These are phyloP conservation scores for Phytophthora pini DNA, from an alignment of 352 stramenopile species.

Conservation along the genomic window DNA sequence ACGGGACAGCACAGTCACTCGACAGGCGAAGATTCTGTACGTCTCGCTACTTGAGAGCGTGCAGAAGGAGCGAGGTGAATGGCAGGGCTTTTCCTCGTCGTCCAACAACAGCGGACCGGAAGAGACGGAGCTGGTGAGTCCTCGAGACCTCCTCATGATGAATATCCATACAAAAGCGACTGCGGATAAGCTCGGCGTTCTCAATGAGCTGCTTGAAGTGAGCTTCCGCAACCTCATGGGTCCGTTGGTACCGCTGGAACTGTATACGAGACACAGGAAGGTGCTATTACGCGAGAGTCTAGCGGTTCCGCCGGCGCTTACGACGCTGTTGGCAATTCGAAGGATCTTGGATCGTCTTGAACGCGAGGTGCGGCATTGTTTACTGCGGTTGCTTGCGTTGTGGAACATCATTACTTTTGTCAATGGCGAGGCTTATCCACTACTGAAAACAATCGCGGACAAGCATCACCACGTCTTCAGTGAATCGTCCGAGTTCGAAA, in stretches of 20 bases:
- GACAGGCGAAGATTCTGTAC: conserved; percentile 71
- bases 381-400: conserved; percentile 62
- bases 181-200: conserved; percentile 43
- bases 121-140: conserved; percentile 14
- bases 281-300: conserved; percentile 42
- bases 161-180: conserved; percentile 16
- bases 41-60: conserved; percentile 68
- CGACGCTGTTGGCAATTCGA: conserved; percentile 54
- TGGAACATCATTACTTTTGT: conserved; percentile 61
- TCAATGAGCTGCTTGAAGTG: conserved; percentile 71
- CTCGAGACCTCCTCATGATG: conserved; percentile 26
- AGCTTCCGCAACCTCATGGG: conserved; percentile 76
- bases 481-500: conserved; percentile 66
- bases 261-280: conserved; percentile 59
- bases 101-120: conserved; percentile 31
- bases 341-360: conserved; percentile 53
- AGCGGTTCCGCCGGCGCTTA: conserved; percentile 44
- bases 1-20: conserved; percentile 44
- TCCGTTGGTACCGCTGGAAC: conserved; percentile 44
- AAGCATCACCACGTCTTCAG: conserved; percentile 66
- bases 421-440: conserved; percentile 32
- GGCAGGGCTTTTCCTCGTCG: conserved; percentile 57
- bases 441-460: conserved; percentile 57
- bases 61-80: conserved; percentile 74
- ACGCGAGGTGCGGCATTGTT: conserved; percentile 53